Base-by-base conservation (phyloP, 768 basidiomycete species). In the Vararia minispora region DNA sequence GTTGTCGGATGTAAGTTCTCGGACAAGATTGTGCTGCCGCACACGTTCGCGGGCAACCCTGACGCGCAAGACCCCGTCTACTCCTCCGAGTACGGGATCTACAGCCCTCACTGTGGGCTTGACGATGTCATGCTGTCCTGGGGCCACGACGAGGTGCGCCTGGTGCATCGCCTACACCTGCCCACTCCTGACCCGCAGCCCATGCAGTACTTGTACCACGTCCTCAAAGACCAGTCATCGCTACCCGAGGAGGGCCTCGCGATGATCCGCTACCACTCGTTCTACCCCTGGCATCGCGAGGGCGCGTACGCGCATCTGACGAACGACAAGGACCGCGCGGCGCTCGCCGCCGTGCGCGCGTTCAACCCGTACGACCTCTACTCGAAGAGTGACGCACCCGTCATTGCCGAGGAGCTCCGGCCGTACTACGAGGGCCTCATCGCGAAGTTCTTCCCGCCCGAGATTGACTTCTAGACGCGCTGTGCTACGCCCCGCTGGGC, bases 321-420 rank as follows among this genome's bases (percentile, higher is more conserved):
- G 45, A 78, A 78, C 55, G 79, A 79, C 13, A 75, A 77, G 38
- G 85, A 88, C 56, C 47, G 58, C 41, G 61, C 62, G 37, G 65
- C 73, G 14, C 72, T 88, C 23, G 72, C 68, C 28, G 88, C 87
- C 12, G 87, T 88, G 21, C 70, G 72, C 31, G 80, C 79, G 0
- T 94, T 94, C 72, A 94, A 92, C 60, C 89, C 90, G 0, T 94
- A 92, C 59, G 90, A 92, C 53, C 72, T 95, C 6, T 95, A 95
- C 66, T 83, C 79, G 67, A 94, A 94, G 62, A 74, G 70, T 51
- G 85, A 92, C 50, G 70, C 72, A 29, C 71, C 76, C 4, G 72
- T 79, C 38, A 58, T 75, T 35, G 65, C 69, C 11, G 73, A 66
- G 30, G 65, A 69, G 51, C 66, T 94, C 17, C 69, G 74, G 44